A percentile compares a stretch with the other conserved stretches of the same genome.
These are phyloP conservation scores for Exophiala lecanii-corni DNA, from an alignment of 2,329 filamentous ascomycete species.

Conservation along the genomic window DNA sequence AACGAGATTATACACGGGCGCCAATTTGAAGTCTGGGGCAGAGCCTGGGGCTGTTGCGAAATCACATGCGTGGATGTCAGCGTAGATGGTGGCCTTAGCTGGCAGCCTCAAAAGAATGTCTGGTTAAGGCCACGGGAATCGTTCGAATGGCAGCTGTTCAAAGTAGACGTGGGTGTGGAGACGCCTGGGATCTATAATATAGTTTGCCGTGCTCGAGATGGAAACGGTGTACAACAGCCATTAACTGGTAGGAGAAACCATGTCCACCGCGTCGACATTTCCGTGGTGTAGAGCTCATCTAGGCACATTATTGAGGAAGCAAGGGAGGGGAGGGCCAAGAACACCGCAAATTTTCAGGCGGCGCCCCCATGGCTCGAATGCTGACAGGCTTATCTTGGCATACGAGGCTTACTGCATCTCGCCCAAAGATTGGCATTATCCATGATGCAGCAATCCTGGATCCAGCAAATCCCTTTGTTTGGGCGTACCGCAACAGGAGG, in stretches of 20 bases:
- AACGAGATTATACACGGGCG: slow-evolving; percentile 11
- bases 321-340: too few relatives aligned
- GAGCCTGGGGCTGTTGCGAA: slow-evolving; percentile 21
- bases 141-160: slow-evolving; percentile 23
- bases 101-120: slow-evolving; percentile 7
- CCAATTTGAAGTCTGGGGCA: slow-evolving; percentile 14
- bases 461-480: too few relatives aligned
- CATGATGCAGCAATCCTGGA: too few relatives aligned
- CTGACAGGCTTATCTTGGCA: too few relatives aligned
- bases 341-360: too few relatives aligned
- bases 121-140: slow-evolving; percentile 5
- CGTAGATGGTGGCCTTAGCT: slow-evolving; percentile 9
- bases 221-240: slow-evolving; percentile 13
- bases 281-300: not conserved
- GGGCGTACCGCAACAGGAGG: too few relatives aligned
- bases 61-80: slow-evolving; percentile 19
- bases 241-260: slow-evolving; percentile 21
- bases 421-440: too few relatives aligned
- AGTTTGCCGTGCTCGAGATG: slow-evolving; percentile 17
- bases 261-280: slow-evolving; percentile 19
- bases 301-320: too few relatives aligned
- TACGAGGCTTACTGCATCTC: too few relatives aligned
- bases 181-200: slow-evolving; percentile 12
- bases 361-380: too few relatives aligned
- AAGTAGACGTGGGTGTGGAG: slow-evolving; percentile 5